Conservation (phyloP, 2,329 filamentous ascomycete genomes). For the Hyphodiscus sp. region DNA sequence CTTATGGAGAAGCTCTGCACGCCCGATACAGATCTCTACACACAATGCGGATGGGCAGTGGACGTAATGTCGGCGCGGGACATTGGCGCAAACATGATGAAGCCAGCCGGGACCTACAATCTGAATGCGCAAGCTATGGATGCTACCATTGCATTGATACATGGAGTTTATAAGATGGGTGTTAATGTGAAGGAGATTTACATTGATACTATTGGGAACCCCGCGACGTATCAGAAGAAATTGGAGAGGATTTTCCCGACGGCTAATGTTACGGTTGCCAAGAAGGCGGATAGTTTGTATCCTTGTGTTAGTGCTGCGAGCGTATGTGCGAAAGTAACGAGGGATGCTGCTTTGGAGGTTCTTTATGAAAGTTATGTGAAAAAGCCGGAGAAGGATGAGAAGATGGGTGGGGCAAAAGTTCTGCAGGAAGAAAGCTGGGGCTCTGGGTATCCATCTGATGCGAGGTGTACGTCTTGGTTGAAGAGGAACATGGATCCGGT, state of each 20-base stretch:
- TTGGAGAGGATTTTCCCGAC: slow-evolving; percentile 80
- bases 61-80: slow-evolving; percentile 65
- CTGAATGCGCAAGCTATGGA: slow-evolving; percentile 95
- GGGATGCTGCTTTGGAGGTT: slow-evolving; percentile 81
- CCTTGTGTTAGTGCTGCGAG: slow-evolving; percentile 90
- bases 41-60: slow-evolving; percentile 77
- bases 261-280: slow-evolving; percentile 67
- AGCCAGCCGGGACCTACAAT: slow-evolving; percentile 59
- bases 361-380: slow-evolving; percentile 46
- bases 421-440: slow-evolving; percentile 59
- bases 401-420: slow-evolving; percentile 18
- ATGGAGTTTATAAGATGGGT: slow-evolving; percentile 65
- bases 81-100: slow-evolving; percentile 32
- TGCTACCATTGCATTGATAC: slow-evolving; percentile 77
- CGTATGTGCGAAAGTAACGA: slow-evolving; percentile 92
- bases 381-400: slow-evolving; percentile 19
- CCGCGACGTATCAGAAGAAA: slow-evolving; percentile 75
- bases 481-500: slow-evolving; percentile 82
- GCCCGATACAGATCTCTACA: slow-evolving; percentile 48
- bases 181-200: slow-evolving; percentile 86
- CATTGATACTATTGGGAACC: slow-evolving; percentile 88
- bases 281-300: slow-evolving; percentile 90
- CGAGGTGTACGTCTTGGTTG: slow-evolving; percentile 73
- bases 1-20: slow-evolving; percentile 69
- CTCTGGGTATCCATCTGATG: slow-evolving; percentile 89